Evolutionary conservation across 2,329 filamentous ascomycete genomes (phyloP), one percentile per base, ranked within the genome.

Genomic region (Hypocrella siamensis): DNA sequence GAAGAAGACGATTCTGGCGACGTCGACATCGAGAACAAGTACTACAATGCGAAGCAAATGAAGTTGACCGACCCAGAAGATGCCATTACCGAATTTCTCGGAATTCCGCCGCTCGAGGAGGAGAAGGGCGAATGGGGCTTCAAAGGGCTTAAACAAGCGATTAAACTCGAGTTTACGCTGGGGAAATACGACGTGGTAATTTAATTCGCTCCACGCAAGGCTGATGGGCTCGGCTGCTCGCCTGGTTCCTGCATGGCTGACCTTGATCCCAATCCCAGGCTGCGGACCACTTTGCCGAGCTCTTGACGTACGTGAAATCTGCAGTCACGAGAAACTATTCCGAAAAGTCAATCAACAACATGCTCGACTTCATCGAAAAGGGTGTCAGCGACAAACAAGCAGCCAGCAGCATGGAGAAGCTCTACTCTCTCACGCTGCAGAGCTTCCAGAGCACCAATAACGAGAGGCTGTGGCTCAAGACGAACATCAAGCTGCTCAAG

Each of bases 51-150:
- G 27, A 98, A 98, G 60, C 88, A 96, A 60, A 76, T 93, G 52
- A 98, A 96, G 63, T 65, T 67, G 27, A 77, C 78, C 39, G 84
- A 86, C 35, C 85, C 88, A 1, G 74, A 90, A 47, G 84, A 84
- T 44, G 90, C 90, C 2, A 80, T 98, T 34, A 74, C 77, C 22
- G 88, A 96, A 53, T 98, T 98, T 47, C 61, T 96, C n/a, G 80
- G 75, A 19, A 79, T 98, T 40, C 85, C 84, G 5, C 65, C 70
- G 11, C 56, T 94, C 28, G 88, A 98, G 55, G 60, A 75, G 33
- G 84, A 93, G 53, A 98, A 96, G 60, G 84, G 84, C 38, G 88
- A 98, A 54, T 96, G 88, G 90, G 90, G 90, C 0, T 98, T 98
- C 67, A 98, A 96, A 56, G 88, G 85, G 4, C 55, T 96, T 42